Base-by-base conservation (phyloP, 1,139 yeast genomes). In the Lodderomyces pseudojiufengensis region DNA sequence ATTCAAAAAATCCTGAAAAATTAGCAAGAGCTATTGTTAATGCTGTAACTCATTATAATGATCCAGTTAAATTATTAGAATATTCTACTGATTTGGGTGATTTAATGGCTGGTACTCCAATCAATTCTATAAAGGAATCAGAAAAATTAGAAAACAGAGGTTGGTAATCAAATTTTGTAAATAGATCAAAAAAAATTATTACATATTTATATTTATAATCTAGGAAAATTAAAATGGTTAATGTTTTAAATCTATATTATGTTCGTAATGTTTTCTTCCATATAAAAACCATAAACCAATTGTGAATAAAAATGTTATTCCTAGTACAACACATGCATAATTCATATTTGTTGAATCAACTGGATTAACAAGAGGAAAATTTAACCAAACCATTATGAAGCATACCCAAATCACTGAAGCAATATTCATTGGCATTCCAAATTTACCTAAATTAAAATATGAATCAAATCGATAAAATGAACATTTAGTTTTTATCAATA, bases 21-120 rank as follows among this genome's bases (percentile, higher is more conserved):
- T 71, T 85, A 51, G 95, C 95, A 30, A 73, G 66, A 50, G 88
- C 94, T 18, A 80, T 85, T 57, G 95, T 85, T 36, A 79, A 82
- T 54, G 88, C 94, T 16, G 87, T 85, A 25, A 83, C 92, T 29
- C 78, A 83, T 55, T 85, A 65, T 66, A 63, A 79, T 40, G 84
- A 84, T 49, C 78, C 92, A 12, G 57, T 59, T 47, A 73, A 76
- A 51, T 61, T 85, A 27, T 75, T 85, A 55, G 84, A 83, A 55
- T 80, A 72, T 43, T 80, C 90, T 31, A 80, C 84, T 32, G 86
- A 81, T 51, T 71, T 85, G 47, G 95, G 95, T 36, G 79, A 80
- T 45, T 78, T 80, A 55, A 82, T 82, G 88, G 75, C 76, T 39
- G 90, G 90, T 33, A 71, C 78, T 37, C 73, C 79, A 40, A 76